phyloP scores from a whole-genome alignment of 2,329 filamentous ascomycete species.

The Purpureocillium takamizusanense region DNA sequence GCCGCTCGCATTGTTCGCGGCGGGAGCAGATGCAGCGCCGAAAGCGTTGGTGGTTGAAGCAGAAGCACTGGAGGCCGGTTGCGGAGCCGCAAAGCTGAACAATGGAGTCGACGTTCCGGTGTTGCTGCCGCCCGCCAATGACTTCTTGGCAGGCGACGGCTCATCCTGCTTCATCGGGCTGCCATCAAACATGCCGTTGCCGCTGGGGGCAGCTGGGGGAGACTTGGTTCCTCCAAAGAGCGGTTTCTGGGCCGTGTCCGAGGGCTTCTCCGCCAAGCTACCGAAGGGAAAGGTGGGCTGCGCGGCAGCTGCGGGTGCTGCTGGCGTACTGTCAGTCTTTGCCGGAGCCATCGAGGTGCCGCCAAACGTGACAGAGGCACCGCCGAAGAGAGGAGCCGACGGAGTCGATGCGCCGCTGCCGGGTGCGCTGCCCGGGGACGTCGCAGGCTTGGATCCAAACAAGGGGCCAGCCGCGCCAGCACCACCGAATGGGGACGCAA shows the following conservation, averaged over 20 bases:
- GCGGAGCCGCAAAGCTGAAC: constrained; percentile 23
- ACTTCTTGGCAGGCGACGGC: constrained; percentile 26
- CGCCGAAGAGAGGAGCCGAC: constrained; percentile 18
- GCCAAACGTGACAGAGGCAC: constrained; percentile 9
- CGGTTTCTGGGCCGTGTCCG: constrained; percentile 20
- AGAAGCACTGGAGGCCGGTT: constrained; percentile 3
- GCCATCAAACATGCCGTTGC: constrained; percentile 26
- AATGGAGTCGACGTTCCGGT: constrained; percentile 16
- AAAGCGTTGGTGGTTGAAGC: constrained; percentile 30
- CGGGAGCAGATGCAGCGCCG: constrained; percentile 15
- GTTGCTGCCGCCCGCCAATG: constrained; percentile 16
- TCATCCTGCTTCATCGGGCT: constrained; percentile 35
- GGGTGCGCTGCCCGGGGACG: constrained; percentile 5
- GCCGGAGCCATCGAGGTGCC: constrained; percentile 7
- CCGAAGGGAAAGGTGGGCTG: constrained; percentile 25
- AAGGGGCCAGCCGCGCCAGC: constrained; percentile 11
- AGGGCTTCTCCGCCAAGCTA: constrained; percentile 8
- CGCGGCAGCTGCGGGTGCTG: constrained; percentile 8
- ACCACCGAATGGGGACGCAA: not conserved
- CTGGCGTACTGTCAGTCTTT: constrained; percentile 11
- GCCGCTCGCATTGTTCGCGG: constrained; percentile 10
- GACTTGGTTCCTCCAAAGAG: constrained; percentile 29
- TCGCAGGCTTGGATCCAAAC: constrained; percentile 19
- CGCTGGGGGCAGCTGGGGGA: constrained; percentile 15
- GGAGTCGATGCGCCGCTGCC: constrained; percentile 8